A percentile compares a stretch with the other conserved stretches of the same genome.
Conservation (phyloP, 352 stramenopile species). For the Discostella stelligera region DNA sequence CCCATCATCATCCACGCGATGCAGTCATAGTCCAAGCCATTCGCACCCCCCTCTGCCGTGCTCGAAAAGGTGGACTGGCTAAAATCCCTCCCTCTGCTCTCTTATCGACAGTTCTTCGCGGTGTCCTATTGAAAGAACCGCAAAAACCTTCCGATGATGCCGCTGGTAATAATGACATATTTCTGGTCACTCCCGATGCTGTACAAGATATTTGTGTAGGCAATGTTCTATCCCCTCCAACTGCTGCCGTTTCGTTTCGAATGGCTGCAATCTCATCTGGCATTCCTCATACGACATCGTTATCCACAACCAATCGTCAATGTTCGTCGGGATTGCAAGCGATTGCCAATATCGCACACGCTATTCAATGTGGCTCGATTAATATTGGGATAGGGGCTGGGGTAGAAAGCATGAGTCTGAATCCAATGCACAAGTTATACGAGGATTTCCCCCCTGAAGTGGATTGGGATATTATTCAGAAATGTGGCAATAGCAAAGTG, state of each 20-base stretch:
- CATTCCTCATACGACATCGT: slow-evolving; percentile 60
- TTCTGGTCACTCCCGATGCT: slow-evolving; percentile 36
- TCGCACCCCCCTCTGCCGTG: slow-evolving; percentile 74
- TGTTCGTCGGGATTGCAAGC: slow-evolving; percentile 80
- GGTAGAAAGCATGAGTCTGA: slow-evolving; percentile 81
- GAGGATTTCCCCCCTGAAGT: slow-evolving; percentile 65
- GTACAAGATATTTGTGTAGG: slow-evolving; percentile 79
- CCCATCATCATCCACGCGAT: slow-evolving; percentile 46
- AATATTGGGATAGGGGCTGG: slow-evolving; percentile 82
- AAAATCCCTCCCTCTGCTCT: slow-evolving; percentile 67
- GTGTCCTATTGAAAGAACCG: slow-evolving; percentile 41
- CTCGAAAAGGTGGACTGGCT: slow-evolving; percentile 63
- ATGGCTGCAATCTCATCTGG: slow-evolving; percentile 71
- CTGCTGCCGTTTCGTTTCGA: slow-evolving; percentile 61
- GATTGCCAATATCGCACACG: slow-evolving; percentile 72
- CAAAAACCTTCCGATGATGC: not conserved
- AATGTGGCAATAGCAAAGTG: slow-evolving; percentile 27
- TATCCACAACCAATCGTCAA: slow-evolving; percentile 76
- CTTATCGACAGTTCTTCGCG: slow-evolving; percentile 58
- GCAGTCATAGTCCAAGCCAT: slow-evolving; percentile 75
- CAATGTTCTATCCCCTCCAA: slow-evolving; percentile 74
- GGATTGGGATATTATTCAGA: slow-evolving; percentile 67
- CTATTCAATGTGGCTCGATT: slow-evolving; percentile 72
- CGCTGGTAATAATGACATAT: not conserved
- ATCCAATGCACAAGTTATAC: slow-evolving; percentile 75